Evolutionary conservation across 1,284 basidiomycete species (phyloP).

Genomic region (Vanrija humicola): DNA sequence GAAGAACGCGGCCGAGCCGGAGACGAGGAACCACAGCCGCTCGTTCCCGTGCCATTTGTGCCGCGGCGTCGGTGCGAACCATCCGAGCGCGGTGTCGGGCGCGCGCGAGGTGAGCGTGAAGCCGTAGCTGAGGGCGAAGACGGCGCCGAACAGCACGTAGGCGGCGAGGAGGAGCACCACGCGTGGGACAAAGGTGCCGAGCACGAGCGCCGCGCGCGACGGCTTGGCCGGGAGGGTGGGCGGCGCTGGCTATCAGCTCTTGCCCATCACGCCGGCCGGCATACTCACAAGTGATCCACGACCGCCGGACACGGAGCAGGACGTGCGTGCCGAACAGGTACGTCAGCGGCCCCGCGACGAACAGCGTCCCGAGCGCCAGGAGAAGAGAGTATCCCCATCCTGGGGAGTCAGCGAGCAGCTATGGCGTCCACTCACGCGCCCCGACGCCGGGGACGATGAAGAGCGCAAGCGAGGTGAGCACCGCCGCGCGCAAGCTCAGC

Average conservation of each 20-base stretch:
- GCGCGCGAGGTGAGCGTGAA: slow-evolving; percentile 8
- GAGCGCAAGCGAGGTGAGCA: slow-evolving; percentile 11
- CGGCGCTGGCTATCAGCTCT: slow-evolving; percentile 13
- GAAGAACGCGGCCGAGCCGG: slow-evolving; percentile 27
- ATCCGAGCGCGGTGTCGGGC: slow-evolving; percentile 17
- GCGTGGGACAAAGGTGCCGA: slow-evolving; percentile 20
- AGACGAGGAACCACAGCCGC: slow-evolving; percentile 38
- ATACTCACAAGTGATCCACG: slow-evolving; percentile 30
- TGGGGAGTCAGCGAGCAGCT: slow-evolving; percentile 6
- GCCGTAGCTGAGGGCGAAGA: slow-evolving; percentile 20
- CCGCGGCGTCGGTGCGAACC: slow-evolving; percentile 25
- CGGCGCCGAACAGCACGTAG: slow-evolving; percentile 18
- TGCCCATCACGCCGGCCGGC: neutral
- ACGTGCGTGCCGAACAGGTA: slow-evolving; percentile 59
- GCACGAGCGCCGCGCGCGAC: slow-evolving; percentile 12
- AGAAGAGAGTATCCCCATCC: slow-evolving; percentile 9
- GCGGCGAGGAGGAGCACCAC: slow-evolving; percentile 19
- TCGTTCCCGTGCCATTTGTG: slow-evolving; percentile 46
- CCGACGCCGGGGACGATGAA: slow-evolving; percentile 17
- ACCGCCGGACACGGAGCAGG: slow-evolving; percentile 34
- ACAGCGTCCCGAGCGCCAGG: slow-evolving; percentile 6
- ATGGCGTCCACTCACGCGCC: neutral
- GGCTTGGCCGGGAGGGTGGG: slow-evolving; percentile 5
- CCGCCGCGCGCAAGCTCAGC: slow-evolving; percentile 10
- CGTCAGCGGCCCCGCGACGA: slow-evolving; percentile 46